phyloP scores from a whole-genome alignment of 495 filamentous ascomycete genomes.

The Collariella sp. region DNA sequence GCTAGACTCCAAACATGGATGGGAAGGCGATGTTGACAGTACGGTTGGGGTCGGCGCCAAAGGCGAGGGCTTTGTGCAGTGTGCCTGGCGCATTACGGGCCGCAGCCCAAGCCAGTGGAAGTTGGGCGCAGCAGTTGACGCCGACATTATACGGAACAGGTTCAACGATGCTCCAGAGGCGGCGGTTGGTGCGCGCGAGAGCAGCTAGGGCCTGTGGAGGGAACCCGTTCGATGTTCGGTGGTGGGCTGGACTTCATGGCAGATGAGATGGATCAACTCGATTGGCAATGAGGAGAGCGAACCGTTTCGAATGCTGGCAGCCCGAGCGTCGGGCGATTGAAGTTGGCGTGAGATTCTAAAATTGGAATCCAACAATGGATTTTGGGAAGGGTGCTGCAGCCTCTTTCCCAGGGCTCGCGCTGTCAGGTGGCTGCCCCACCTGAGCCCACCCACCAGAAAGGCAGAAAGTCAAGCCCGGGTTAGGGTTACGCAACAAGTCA shows the following conservation, averaged over 20 bases:
- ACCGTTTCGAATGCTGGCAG: neutral
- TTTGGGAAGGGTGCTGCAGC: too few species aligned
- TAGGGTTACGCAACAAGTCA: too few species aligned
- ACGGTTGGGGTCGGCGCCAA: neutral
- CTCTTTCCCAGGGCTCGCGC: too few species aligned
- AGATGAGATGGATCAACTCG: neutral
- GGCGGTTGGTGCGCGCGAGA: neutral
- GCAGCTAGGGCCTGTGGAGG: neutral
- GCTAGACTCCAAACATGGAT: neutral
- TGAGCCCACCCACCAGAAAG: too few species aligned
- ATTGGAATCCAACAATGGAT: too few species aligned
- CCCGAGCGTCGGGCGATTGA: neutral
- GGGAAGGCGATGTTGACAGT: neutral
- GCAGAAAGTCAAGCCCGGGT: too few species aligned
- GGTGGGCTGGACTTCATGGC: neutral
- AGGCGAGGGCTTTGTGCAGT: neutral
- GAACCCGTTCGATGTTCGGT: neutral
- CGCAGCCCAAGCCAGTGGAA: constrained; percentile 3
- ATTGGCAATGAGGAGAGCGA: neutral
- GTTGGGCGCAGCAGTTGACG: neutral
- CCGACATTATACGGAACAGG: neutral
- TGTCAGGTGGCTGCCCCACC: too few species aligned
- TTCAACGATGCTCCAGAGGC: neutral
- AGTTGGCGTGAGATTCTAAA: too few species aligned
- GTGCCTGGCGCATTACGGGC: neutral